Evolutionary conservation across 2,329 filamentous ascomycete species (phyloP), one percentile per base, ranked within the genome.

Genomic region (Arachnomyces sp.): DNA sequence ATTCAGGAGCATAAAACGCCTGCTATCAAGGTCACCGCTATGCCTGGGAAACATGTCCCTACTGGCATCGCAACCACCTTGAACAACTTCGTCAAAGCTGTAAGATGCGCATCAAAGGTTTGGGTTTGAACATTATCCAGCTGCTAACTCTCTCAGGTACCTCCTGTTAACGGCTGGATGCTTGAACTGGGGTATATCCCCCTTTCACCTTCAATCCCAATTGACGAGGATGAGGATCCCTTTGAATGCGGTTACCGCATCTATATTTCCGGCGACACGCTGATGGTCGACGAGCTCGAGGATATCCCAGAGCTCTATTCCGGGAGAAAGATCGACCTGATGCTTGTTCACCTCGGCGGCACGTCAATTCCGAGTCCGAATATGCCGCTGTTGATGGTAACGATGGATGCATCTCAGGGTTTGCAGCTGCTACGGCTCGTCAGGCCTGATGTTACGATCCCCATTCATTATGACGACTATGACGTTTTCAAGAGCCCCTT

Each of bases 131-230:
- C 8, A 28, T 28, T 11, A 30, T 15, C n/a, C 7, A 34, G 68
- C 38, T 55, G 66, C 25, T 16, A 66, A 4, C 47, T 66, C 2
- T 41, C 53, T 28, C 58, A 70, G 38, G 70, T 81, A 3, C 79
- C 79, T 3, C 79, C 77, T 2, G 80, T 74, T 1, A 82, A 81
- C 51, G 78, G 79, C 25, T 82, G 78, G 77, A 73, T 82, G 61
- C 45, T 82, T 3, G 77, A 82, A 55, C 59, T 82, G 7, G 77
- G 78, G 1, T 68, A 73, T 48, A 49, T 56, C 18, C 41, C 52
- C 44, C 7, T 37, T 38, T 7, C n/a, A n/a, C n/a, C n/a, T n/a
- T n/a, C n/a, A n/a, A n/a, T n/a, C n/a, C n/a, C n/a, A n/a, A n/a
- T n/a, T n/a, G n/a, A 39, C 31, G 2, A 43, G 25, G 13, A 38